These are phyloP conservation scores for Erythrobasidium yunnanense DNA, from an alignment of 768 basidiomycete genomes.

Conservation along the genomic window DNA sequence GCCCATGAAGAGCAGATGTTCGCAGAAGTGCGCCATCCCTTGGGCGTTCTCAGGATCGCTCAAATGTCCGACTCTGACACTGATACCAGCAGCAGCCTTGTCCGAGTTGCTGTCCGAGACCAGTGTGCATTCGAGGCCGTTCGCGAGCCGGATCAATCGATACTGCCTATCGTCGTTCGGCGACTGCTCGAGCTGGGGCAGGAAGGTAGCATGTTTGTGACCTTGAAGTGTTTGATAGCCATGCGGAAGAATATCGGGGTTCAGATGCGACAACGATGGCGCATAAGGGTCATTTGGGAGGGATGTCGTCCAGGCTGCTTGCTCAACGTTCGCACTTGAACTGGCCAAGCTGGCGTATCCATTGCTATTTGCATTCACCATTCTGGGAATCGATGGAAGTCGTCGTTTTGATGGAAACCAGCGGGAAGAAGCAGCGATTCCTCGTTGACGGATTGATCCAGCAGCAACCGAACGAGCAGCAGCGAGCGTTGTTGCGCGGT, in stretches of 20 bases:
- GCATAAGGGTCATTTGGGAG: constrained; percentile 6
- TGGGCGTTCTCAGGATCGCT: constrained; percentile 90
- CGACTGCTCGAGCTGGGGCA: constrained; percentile 56
- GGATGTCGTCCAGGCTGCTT: not conserved
- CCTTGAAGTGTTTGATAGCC: not conserved
- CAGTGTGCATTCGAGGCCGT: constrained; percentile 75
- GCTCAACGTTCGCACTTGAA: too few species aligned
- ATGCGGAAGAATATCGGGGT: not conserved
- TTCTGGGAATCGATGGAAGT: too few species aligned
- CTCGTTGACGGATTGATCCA: too few species aligned
- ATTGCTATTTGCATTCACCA: too few species aligned
- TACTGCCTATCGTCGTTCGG: constrained; percentile 70
- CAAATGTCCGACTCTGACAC: constrained; percentile 87
- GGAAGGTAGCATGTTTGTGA: constrained; percentile 46
- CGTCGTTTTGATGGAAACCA: too few species aligned
- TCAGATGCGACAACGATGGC: constrained; percentile 12
- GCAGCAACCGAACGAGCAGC: too few species aligned
- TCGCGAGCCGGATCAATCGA: constrained; percentile 67
- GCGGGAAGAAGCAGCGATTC: too few species aligned
- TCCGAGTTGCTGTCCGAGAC: constrained; percentile 76
- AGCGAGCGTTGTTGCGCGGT: too few species aligned
- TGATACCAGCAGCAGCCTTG: constrained; percentile 86
- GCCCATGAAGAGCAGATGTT: constrained; percentile 82
- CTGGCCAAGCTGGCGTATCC: too few species aligned
- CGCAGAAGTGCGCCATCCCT: constrained; percentile 87